A percentile compares a stretch with the other conserved stretches of the same genome.
Conservation (phyloP, 345 rosid species). For the Pistacia atlantica region DNA sequence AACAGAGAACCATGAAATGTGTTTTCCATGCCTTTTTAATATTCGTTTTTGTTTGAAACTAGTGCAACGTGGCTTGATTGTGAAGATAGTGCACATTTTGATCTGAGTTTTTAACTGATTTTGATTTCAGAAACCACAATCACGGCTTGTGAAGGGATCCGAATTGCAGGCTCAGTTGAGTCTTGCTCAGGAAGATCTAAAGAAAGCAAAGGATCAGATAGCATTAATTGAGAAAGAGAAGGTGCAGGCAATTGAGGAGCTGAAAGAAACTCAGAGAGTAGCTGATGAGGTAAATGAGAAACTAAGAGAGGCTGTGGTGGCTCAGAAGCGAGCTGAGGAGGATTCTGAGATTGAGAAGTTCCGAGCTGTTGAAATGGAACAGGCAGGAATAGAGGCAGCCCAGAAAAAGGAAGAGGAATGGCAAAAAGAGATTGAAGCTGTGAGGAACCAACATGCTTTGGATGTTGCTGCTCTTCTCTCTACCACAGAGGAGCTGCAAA, state of each 20-base stretch:
- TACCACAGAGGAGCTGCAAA: slow-evolving; percentile 72
- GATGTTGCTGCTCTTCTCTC: slow-evolving; percentile 80
- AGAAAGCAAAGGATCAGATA: slow-evolving; percentile 80
- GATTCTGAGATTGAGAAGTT: slow-evolving; percentile 87
- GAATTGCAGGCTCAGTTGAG: slow-evolving; percentile 69
- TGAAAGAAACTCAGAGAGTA: slow-evolving; percentile 67
- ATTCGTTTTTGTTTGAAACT: too few species aligned
- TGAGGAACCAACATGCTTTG: slow-evolving; percentile 78
- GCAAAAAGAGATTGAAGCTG: slow-evolving; percentile 72
- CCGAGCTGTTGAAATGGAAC: slow-evolving; percentile 87
- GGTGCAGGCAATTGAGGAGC: slow-evolving; percentile 63
- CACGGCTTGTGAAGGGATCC: slow-evolving; percentile 54
- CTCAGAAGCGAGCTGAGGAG: slow-evolving; percentile 84
- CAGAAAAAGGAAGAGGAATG: slow-evolving; percentile 84
- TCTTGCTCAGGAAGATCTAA: slow-evolving; percentile 79
- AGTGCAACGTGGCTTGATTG: background rate
- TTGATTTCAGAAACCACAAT: slow-evolving; percentile 59
- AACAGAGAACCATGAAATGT: background rate
- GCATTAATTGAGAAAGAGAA: slow-evolving; percentile 75
- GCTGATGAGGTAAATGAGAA: slow-evolving; percentile 73
- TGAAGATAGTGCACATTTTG: slow-evolving; percentile 13
- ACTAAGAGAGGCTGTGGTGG: slow-evolving; percentile 80
- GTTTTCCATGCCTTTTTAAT: background rate
- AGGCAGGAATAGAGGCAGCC: slow-evolving; percentile 84
- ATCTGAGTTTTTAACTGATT: slow-evolving; percentile 27